These are phyloP conservation scores for Lasiodiplodia hormozganensis DNA, from an alignment of 2,329 filamentous ascomycete genomes.

Conservation along the genomic window DNA sequence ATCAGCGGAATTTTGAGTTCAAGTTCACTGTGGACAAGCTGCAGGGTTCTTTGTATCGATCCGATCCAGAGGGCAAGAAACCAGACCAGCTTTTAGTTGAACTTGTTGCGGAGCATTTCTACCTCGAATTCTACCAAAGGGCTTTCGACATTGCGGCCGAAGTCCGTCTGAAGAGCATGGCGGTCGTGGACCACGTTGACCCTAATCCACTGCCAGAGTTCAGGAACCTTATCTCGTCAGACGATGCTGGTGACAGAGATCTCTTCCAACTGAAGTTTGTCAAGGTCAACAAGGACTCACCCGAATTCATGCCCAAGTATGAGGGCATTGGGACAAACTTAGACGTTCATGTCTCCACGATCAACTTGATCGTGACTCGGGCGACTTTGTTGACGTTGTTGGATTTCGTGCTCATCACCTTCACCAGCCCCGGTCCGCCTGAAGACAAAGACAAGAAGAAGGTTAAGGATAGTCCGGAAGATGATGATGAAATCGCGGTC, in stretches of 20 bases:
- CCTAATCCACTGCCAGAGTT: constrained; percentile 86
- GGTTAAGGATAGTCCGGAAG: constrained; percentile 33
- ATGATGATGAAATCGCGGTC: constrained; percentile 46
- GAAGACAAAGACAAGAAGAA: constrained; percentile 31
- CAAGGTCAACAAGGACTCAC: constrained; percentile 87
- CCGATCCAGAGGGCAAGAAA: constrained; percentile 77
- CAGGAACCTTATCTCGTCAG: constrained; percentile 96
- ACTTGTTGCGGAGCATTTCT: constrained; percentile 86
- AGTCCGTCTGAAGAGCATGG: constrained; percentile 83
- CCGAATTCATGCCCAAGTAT: constrained; percentile 90
- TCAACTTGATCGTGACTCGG: constrained; percentile 93
- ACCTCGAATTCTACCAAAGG: constrained; percentile 84
- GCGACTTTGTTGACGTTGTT: constrained; percentile 90
- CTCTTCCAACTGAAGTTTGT: constrained; percentile 89
- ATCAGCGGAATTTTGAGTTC: constrained; percentile 93
- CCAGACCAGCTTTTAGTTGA: constrained; percentile 87
- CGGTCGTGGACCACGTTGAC: constrained; percentile 93
- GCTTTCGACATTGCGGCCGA: constrained; percentile 94
- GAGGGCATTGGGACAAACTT: constrained; percentile 94
- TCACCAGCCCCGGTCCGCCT: constrained; percentile 69
- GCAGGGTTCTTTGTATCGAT: constrained; percentile 88
- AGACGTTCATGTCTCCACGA: constrained; percentile 88
- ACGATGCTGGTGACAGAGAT: constrained; percentile 73
- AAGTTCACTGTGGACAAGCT: constrained; percentile 95
- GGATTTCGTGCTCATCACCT: constrained; percentile 93